Evolutionary conservation across 768 basidiomycete species (phyloP).

Genomic region (Chalciporus chontae): DNA sequence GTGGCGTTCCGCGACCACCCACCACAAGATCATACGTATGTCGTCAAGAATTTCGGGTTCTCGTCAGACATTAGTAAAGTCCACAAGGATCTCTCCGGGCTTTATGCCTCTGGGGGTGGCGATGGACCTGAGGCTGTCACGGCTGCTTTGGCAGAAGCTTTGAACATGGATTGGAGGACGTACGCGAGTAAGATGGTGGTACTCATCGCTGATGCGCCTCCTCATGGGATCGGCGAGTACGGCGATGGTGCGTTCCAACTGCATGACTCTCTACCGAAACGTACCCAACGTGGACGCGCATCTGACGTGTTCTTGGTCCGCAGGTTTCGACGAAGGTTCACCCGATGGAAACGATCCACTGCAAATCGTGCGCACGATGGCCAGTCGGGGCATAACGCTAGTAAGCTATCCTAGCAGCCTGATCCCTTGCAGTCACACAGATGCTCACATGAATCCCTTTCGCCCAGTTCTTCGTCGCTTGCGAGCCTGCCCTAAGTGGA

Average conservation of each 20-base stretch:
- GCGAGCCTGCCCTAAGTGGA: slow-evolving; percentile 92
- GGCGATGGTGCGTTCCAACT: slow-evolving; percentile 70
- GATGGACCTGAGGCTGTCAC: slow-evolving; percentile 98
- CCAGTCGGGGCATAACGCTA: slow-evolving; percentile 83
- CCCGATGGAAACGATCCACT: slow-evolving; percentile 93
- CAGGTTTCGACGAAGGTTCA: slow-evolving; percentile 91
- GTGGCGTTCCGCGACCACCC: slow-evolving; percentile 97
- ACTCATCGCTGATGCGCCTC: slow-evolving; percentile 95
- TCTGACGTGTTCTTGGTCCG: slow-evolving; percentile 10
- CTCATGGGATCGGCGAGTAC: slow-evolving; percentile 96
- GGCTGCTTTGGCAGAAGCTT: slow-evolving; percentile 80
- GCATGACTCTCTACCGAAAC: neutral
- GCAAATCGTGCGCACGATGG: slow-evolving; percentile 85
- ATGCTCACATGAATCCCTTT: slow-evolving; percentile 4
- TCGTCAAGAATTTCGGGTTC: slow-evolving; percentile 93
- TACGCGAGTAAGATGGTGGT: slow-evolving; percentile 94
- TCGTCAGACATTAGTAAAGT: slow-evolving; percentile 88
- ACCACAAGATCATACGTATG: slow-evolving; percentile 93
- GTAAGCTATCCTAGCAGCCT: slow-evolving; percentile 42
- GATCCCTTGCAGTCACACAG: neutral
- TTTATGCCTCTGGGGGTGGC: slow-evolving; percentile 88
- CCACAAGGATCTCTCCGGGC: slow-evolving; percentile 73
- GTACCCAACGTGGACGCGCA: slow-evolving; percentile 3
- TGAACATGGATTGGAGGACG: slow-evolving; percentile 89
- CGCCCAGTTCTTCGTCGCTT: slow-evolving; percentile 93